A percentile compares a stretch with the other conserved stretches of the same genome.
phyloP scores from a whole-genome alignment of 257 asterid genomes.

The Jasminum sambac region DNA sequence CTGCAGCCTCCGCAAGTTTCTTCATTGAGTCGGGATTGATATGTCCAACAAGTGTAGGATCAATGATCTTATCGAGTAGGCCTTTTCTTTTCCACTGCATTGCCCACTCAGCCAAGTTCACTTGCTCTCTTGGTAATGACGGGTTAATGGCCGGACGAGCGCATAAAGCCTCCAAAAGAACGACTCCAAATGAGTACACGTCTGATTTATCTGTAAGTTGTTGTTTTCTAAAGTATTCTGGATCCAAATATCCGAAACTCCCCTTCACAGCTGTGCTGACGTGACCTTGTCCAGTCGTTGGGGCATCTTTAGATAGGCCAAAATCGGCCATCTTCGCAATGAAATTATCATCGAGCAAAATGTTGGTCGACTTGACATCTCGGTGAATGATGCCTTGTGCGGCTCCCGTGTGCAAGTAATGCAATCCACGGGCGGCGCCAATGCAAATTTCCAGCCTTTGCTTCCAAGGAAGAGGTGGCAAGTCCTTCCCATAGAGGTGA shows the following conservation, averaged over 20 bases:
- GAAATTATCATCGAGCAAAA: constrained; percentile 28
- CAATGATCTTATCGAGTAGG: constrained; percentile 24
- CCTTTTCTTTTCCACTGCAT: constrained; percentile 34
- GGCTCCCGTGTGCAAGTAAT: constrained; percentile 34
- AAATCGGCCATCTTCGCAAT: constrained; percentile 31
- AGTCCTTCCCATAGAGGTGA: constrained; percentile 26
- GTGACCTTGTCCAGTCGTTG: constrained; percentile 24
- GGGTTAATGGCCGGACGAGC: constrained; percentile 33
- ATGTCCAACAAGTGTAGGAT: constrained; percentile 25
- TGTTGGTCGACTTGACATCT: constrained; percentile 30
- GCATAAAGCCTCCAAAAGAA: constrained; percentile 27
- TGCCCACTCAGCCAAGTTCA: constrained; percentile 36
- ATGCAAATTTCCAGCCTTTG: constrained; percentile 29
- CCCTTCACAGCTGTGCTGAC: constrained; percentile 33
- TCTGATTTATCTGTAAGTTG: constrained; percentile 32
- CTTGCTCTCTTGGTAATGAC: constrained; percentile 28
- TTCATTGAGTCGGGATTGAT: constrained; percentile 24
- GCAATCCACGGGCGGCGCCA: constrained; percentile 32
- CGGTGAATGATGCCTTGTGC: constrained; percentile 28
- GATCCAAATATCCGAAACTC: constrained; percentile 32
- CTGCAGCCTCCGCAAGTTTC: constrained; percentile 27
- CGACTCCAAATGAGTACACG: constrained; percentile 28
- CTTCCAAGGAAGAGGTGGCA: constrained; percentile 22
- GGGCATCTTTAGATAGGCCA: constrained; percentile 31
- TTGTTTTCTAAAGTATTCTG: constrained; percentile 30